Conservation (phyloP, 805 yeast genomes). For the Ogataea chonburiensis region DNA sequence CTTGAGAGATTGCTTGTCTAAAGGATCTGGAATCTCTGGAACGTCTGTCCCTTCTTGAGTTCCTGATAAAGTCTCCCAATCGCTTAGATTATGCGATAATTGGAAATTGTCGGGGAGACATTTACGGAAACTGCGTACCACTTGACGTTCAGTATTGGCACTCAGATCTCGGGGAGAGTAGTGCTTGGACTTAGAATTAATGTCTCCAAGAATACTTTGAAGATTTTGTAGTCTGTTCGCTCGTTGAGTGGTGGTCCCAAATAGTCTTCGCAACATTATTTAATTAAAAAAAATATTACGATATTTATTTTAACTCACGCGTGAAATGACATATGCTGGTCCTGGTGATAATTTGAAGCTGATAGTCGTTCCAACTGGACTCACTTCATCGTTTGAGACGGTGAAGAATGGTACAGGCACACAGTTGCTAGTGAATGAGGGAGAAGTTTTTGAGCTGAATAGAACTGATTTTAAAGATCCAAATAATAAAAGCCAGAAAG, state of each 20-base stretch:
- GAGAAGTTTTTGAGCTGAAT: conserved; percentile 40
- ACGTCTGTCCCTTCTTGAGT: conserved; percentile 7
- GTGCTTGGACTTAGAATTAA: conserved; percentile 2
- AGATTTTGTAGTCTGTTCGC: conserved; percentile 1
- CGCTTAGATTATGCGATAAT: conserved; percentile 3
- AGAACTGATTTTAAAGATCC: conserved; percentile 39
- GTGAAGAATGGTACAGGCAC: conserved; percentile 4
- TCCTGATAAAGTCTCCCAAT: conserved; percentile 5
- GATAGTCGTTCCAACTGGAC: conserved; percentile 17
- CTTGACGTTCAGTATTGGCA: conserved; percentile 16
- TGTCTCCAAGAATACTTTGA: background rate
- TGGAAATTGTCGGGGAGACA: conserved; percentile 4
- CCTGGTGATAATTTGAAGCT: conserved; percentile 13
- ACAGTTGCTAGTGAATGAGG: conserved; percentile 19
- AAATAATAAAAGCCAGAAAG: conserved; percentile 28
- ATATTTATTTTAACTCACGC: conserved; percentile 1
- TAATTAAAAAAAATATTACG: background rate
- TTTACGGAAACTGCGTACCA: conserved; percentile 13
- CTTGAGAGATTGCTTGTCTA: conserved; percentile 8
- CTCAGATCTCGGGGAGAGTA: conserved; percentile 10
- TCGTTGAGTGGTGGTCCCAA: conserved; percentile 4
- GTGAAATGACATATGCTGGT: conserved; percentile 8
- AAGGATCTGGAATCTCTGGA: conserved; percentile 14
- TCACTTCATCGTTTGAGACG: background rate
- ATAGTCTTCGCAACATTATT: background rate